A percentile compares a stretch with the other conserved stretches of the same genome.
Conservation (phyloP, 805 yeast genomes). For the Vanderwaltozyma polyspora region DNA sequence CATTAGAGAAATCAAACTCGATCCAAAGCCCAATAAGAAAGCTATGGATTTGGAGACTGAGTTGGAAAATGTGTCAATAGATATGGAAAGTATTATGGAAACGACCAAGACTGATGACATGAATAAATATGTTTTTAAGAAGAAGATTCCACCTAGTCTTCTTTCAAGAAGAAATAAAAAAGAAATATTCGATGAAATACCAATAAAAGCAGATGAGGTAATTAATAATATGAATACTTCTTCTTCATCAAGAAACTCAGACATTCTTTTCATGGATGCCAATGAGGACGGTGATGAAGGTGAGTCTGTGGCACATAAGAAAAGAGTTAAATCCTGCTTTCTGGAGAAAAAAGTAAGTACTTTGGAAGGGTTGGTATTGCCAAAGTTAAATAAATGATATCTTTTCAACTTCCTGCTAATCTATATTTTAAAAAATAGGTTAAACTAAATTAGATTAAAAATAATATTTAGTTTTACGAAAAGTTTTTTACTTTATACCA, state of each 20-base stretch:
- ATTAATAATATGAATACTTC: conserved; percentile 22
- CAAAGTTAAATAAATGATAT: not conserved
- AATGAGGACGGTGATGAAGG: too few relatives aligned
- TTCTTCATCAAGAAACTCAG: not conserved
- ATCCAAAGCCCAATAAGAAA: not conserved
- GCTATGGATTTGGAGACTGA: not conserved
- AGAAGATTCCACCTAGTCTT: conserved; percentile 11
- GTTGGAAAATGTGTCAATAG: conserved; percentile 4
- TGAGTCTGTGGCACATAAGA: too few relatives aligned
- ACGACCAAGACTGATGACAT: not conserved
- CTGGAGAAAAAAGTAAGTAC: conserved; percentile 2
- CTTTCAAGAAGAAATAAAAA: conserved; percentile 11
- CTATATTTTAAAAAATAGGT: too few relatives aligned
- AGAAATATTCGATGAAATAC: conserved; percentile 28
- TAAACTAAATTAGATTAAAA: not conserved
- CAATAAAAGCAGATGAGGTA: conserved; percentile 51
- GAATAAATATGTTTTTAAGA: not conserved
- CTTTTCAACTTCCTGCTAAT: too few relatives aligned
- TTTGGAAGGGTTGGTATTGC: not conserved
- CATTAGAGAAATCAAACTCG: not conserved
- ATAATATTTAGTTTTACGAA: too few relatives aligned
- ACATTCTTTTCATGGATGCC: too few relatives aligned
- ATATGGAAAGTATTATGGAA: conserved; percentile 10
- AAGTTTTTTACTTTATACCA: too few relatives aligned
- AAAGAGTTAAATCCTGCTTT: too few relatives aligned